These are phyloP conservation scores for Caryopteris hybrid DNA, from an alignment of 305 asterid genomes.

Conservation along the genomic window DNA sequence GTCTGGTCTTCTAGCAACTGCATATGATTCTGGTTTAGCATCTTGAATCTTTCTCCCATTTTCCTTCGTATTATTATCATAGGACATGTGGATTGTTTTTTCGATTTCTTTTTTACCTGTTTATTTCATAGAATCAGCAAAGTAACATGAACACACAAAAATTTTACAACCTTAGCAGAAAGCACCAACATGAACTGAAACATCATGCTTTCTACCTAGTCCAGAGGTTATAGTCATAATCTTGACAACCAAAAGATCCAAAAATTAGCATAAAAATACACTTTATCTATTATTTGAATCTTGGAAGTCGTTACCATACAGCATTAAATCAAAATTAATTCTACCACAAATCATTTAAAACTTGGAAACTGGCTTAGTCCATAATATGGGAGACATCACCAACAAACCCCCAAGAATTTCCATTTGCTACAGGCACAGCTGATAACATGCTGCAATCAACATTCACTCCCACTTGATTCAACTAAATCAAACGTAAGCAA, in stretches of 20 bases:
- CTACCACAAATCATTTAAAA: not conserved
- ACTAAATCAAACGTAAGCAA: conserved; percentile 15
- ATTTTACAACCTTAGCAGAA: not conserved
- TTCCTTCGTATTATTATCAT: conserved; percentile 15
- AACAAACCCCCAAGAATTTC: not conserved
- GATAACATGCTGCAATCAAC: not conserved
- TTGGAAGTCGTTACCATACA: not conserved
- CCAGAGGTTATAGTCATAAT: not conserved
- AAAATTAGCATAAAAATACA: not conserved
- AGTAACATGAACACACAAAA: not conserved
- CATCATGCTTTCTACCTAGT: not conserved
- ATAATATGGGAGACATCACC: not conserved
- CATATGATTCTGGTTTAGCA: conserved; percentile 25
- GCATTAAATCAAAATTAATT: not conserved
- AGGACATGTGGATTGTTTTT: not conserved
- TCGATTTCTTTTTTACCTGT: not conserved
- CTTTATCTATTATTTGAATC: not conserved
- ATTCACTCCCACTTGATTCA: not conserved
- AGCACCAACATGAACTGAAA: not conserved
- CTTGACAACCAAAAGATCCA: not conserved
- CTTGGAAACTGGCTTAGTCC: not conserved
- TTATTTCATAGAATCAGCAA: not conserved
- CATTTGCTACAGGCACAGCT: not conserved
- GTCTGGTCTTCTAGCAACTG: conserved; percentile 87
- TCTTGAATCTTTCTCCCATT: conserved; percentile 33